Conservation (phyloP, 169 alveolate species). For the Cryptosporidium andersoni region DNA sequence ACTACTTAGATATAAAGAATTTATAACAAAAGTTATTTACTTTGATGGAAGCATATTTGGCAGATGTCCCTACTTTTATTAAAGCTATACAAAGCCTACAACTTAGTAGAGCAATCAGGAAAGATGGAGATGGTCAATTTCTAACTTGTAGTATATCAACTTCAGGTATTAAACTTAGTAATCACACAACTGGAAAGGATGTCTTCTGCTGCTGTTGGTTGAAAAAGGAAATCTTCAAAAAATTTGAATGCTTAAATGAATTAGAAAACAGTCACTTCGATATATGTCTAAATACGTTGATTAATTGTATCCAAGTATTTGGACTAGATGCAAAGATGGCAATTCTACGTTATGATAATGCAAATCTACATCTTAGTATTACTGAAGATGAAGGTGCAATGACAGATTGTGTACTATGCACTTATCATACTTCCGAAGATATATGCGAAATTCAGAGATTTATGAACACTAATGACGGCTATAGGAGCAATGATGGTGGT, state of each 20-base stretch:
- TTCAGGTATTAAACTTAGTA: conserved; percentile 47
- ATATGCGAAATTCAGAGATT: background rate
- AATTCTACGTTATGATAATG: conserved; percentile 44
- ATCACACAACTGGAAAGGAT: conserved; percentile 45
- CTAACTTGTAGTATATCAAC: conserved; percentile 39
- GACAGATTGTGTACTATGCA: conserved; percentile 54
- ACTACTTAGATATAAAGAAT: background rate
- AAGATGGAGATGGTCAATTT: conserved; percentile 44
- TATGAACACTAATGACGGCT: background rate
- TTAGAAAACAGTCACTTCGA: background rate
- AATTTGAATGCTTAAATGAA: background rate
- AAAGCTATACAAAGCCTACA: conserved; percentile 62
- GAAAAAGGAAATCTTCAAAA: conserved; percentile 14
- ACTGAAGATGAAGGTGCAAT: conserved; percentile 67
- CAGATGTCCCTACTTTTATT: conserved; percentile 32
- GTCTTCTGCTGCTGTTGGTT: conserved; percentile 67
- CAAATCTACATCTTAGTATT: conserved; percentile 38
- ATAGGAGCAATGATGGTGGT: background rate
- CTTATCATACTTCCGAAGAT: conserved; percentile 42
- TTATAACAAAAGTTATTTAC: background rate
- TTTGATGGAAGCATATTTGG: conserved; percentile 54
- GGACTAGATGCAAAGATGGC: conserved; percentile 57
- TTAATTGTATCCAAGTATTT: conserved; percentile 62
- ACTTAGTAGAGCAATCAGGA: conserved; percentile 40
- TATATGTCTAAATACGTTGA: conserved; percentile 6